Evolutionary conservation across 306 rosid genomes (phyloP).

Genomic region (Pyrus communis): DNA sequence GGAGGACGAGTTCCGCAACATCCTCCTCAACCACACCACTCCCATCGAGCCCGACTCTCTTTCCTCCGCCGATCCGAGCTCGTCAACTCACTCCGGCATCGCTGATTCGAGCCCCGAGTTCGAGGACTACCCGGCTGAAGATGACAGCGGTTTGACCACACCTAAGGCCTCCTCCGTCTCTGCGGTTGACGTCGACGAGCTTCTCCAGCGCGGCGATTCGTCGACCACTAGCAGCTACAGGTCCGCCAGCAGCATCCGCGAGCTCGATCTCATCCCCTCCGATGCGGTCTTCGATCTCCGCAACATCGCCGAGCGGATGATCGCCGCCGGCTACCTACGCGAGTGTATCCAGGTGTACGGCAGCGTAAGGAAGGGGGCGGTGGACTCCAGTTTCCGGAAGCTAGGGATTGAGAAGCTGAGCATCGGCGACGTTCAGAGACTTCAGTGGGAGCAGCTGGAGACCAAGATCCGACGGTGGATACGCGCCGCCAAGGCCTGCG

Average conservation of each 20-base stretch:
- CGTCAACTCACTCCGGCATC: constrained; percentile 22
- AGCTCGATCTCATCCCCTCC: constrained; percentile 84
- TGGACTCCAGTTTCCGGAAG: constrained; percentile 63
- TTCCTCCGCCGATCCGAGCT: constrained; percentile 31
- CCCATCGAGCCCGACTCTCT: constrained; percentile 60
- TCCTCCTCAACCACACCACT: constrained; percentile 59
- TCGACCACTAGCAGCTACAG: constrained; percentile 41
- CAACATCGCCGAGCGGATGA: constrained; percentile 83
- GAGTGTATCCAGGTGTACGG: constrained; percentile 97
- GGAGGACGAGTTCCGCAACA: constrained; percentile 92
- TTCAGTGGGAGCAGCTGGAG: constrained; percentile 84
- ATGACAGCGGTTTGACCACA: not conserved
- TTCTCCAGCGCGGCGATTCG: constrained; percentile 38
- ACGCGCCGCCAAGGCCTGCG: constrained; percentile 69
- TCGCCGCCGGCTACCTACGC: constrained; percentile 68
- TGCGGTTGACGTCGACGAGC: constrained; percentile 9
- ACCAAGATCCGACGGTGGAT: constrained; percentile 92
- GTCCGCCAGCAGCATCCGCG: constrained; percentile 73
- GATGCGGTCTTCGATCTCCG: constrained; percentile 71
- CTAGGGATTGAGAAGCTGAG: constrained; percentile 81
- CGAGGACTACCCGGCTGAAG: not conserved
- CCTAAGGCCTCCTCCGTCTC: constrained; percentile 10
- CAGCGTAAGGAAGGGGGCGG: constrained; percentile 69
- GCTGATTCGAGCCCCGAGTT: not conserved
- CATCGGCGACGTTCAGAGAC: constrained; percentile 89